A percentile compares a stretch with the other conserved stretches of the same genome.
Conservation (phyloP, 768 basidiomycete genomes). For the Trametes coccinea region DNA sequence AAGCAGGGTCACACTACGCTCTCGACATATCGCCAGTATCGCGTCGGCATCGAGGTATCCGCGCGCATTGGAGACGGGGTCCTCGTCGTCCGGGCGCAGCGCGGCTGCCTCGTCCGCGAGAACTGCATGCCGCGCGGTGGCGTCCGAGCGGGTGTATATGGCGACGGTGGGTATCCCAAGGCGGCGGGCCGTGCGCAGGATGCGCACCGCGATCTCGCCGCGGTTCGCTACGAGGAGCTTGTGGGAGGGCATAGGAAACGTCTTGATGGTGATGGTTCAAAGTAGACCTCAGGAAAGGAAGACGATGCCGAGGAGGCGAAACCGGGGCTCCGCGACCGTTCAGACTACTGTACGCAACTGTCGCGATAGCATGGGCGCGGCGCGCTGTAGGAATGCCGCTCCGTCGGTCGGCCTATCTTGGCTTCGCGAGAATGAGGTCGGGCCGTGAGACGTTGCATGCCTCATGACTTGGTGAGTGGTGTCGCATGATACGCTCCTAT, state of each 20-base stretch:
- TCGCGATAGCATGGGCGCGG: constrained; percentile 5
- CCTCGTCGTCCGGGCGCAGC: constrained; percentile 32
- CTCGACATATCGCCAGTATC: constrained; percentile 46
- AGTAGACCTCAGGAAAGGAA: background rate
- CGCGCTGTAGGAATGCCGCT: background rate
- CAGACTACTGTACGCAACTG: background rate
- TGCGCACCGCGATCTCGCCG: constrained; percentile 69
- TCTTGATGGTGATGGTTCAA: background rate
- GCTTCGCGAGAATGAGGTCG: too few relatives aligned
- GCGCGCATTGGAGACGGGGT: constrained; percentile 40
- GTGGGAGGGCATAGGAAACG: constrained; percentile 27
- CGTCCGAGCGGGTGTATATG: constrained; percentile 60
- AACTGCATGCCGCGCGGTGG: constrained; percentile 56
- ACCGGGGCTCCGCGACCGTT: background rate
- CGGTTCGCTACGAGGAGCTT: constrained; percentile 69
- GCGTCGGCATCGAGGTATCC: constrained; percentile 42
- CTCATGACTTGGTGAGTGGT: too few relatives aligned
- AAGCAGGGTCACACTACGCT: constrained; percentile 47
- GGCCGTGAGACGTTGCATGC: too few relatives aligned
- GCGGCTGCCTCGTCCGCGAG: constrained; percentile 52
- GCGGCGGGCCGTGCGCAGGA: constrained; percentile 55
- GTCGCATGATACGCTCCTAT: too few relatives aligned
- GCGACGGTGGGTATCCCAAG: constrained; percentile 56
- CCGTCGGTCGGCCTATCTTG: too few relatives aligned
- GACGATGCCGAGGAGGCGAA: background rate